Conservation (phyloP, 2,329 filamentous ascomycete genomes). For the Ophiobolus disseminans region DNA sequence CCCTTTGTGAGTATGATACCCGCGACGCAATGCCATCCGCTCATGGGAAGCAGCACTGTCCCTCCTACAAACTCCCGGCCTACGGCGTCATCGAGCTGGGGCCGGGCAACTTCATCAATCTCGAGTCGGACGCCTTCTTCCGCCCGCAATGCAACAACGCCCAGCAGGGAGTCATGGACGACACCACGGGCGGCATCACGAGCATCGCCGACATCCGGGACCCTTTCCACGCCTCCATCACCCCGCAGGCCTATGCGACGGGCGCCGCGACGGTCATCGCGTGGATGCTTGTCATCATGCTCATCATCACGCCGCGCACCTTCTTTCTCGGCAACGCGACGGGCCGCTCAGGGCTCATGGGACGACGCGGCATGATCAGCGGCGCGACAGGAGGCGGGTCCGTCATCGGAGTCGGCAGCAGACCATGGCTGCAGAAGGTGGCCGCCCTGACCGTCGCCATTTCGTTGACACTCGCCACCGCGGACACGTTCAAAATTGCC, state of each 20-base stretch:
- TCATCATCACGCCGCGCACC: conserved; percentile 92
- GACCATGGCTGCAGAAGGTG: conserved; percentile 87
- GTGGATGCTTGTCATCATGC: conserved; percentile 91
- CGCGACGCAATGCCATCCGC: background rate
- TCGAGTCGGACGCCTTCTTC: conserved; percentile 67
- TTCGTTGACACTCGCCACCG: conserved; percentile 91
- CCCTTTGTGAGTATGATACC: conserved; percentile 39
- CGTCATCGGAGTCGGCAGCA: conserved; percentile 84
- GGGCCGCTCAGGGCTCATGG: conserved; percentile 74
- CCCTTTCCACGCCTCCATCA: conserved; percentile 92
- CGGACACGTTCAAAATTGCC: conserved; percentile 86
- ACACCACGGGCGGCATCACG: conserved; percentile 48
- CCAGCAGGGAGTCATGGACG: conserved; percentile 45
- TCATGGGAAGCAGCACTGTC: conserved; percentile 59
- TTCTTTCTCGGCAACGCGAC: conserved; percentile 81
- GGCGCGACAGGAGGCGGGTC: conserved; percentile 68
- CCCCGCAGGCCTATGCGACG: conserved; percentile 91
- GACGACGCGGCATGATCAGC: conserved; percentile 83
- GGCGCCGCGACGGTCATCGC: conserved; percentile 89
- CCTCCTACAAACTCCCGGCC: conserved; percentile 67
- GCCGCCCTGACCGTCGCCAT: conserved; percentile 71
- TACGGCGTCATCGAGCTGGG: conserved; percentile 63
- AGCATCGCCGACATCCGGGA: conserved; percentile 74
- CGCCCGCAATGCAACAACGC: conserved; percentile 62
- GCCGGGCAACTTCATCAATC: conserved; percentile 63